Base-by-base conservation (phyloP, 192 early-diverging fungal species). In the Allomyces macrogynus region DNA sequence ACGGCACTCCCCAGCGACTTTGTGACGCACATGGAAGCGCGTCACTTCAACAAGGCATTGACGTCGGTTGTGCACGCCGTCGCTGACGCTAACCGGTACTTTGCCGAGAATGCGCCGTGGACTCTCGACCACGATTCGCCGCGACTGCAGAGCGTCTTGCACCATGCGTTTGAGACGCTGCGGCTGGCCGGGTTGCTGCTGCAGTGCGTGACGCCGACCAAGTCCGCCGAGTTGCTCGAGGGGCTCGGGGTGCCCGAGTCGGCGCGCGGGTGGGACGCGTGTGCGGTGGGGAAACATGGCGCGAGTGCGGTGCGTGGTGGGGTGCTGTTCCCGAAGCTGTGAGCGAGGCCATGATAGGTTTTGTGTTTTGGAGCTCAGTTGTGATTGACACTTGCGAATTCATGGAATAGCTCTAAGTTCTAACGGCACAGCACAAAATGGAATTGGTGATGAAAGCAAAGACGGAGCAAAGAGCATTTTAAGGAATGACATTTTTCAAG, bases 131-230 rank as follows among this genome's bases (percentile, higher is more conserved):
- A 88, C 66, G 69, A 72, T 25, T 65, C 67, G 4, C 70, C 71
- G 14, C 73, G 80, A 40, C 62, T 93, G 20, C 77, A 84, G 22
- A 75, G 71, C 16, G 78, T 86, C 0, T 71, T 98, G 27, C 89
- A 84, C 76, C 80, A 85, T 64, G 73, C 87, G 5, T 73, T 87
- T 44, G 92, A 94, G 71, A 77, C 89, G 0, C 78, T 82, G 26
- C 81, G 93, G 14, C 62, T 90, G 26, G 77, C 85, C 5, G 85
- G 76, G 16, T 74, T 95, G 27, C 68, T 93, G 44, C 72, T 95
- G 61, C 85, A 87, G 68, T 89, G 90, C 8, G 80, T 93, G 22
- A 91, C 95, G 84, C 95, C 95, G 10, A 71, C 72, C 1, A 93
- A 90, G 70, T 76, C 83, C 57, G 66, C 65, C 1, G 65, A 67